Base-by-base conservation (phyloP, 208 protist genomes). In the Wallacemonas sp. region DNA sequence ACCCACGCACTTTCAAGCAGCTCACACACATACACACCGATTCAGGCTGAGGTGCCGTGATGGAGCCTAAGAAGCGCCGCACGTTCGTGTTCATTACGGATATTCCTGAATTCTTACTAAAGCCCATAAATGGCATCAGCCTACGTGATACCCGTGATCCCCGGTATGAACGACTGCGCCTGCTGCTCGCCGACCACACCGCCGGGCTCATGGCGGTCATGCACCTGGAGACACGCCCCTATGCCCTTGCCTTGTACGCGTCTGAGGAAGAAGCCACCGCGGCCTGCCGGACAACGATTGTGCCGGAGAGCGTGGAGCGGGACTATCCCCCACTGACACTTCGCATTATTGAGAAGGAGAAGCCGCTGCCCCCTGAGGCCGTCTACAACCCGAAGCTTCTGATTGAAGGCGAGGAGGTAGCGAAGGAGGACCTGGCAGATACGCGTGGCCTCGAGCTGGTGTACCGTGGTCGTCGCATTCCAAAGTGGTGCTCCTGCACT, bases 31-130 rank as follows among this genome's bases (percentile, higher is more conserved):
- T n/a, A n/a, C n/a, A n/a, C n/a, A n/a, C n/a, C n/a, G n/a, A n/a
- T n/a, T n/a, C n/a, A n/a, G n/a, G n/a, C n/a, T n/a, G n/a, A n/a
- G n/a, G n/a, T n/a, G n/a, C n/a, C n/a, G n/a, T n/a, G n/a, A 58
- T 58, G 51, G 30, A 58, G 51, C 11, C 51, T 12, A 26, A 41
- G 30, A 58, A 58, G 51, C 51, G 28, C 67, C 82, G 87, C 41
- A 87, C 87, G n/a, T 93, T 96, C 72, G 91, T 96, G 6, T 96
- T 96, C 66, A 83, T 96, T 38, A 82, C 70, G 38, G 67, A 88
- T 41, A 94, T 96, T 36, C 91, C 91, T 12, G 73, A 83, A 12
- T 88, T 83, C 46, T 60, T 96, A 1, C 66, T 96, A 27, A 70
- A 93, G 68, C 84, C 81, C 28, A 62, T 83, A 24, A 45, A 63